Evolutionary conservation across 1,139 yeast genomes (phyloP), one percentile per base, ranked within the genome.

Genomic region (Diutina neorugosa): DNA sequence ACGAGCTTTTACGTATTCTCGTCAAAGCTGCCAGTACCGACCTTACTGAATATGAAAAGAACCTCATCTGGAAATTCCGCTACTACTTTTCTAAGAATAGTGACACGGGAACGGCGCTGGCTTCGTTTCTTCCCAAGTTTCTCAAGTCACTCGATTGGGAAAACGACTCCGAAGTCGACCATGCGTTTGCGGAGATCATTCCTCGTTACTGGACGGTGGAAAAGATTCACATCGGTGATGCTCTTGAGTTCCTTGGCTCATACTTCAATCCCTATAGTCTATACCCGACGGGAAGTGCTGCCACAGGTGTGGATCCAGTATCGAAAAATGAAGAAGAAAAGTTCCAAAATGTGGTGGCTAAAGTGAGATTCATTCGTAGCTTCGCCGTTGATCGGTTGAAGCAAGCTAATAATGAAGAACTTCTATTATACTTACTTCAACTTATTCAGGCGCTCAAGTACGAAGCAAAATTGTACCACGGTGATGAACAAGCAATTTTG

Each of bases 391-490:
- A 87, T 58, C 69, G 98, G 54, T 70, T 94, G 53, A 77, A 81
- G 55, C 76, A 82, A 55, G 96, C 97, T 0, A 79, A 81, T 52
- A 94, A 88, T 59, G 84, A 80, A 25, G 97, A 91, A 59, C 66
- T 93, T 27, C 83, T 87, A 55, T 70, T 93, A 55, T 94, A 90
- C 62, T 69, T 94, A 57, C 75, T 94, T 55, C 98, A 94, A 65
- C 72, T 94, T 16, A 98, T 94, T 0, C 98, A 91, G 63, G 96
- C 97, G 0, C 77, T 94, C 51, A 85, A 89, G 57, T 89, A 88
- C 64, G 98, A 74, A 57, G 62, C 74, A 0, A 55, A 69, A 60
- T 58, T 53, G 5, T 62, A 59, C 18, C 58, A 58, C 18, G 61
- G 60, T 16, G 63, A 62, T 25, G 59, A 63, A 25, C 64, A 62